phyloP scores from a whole-genome alignment of 1,139 yeast genomes.

The Pichia inconspicua region DNA sequence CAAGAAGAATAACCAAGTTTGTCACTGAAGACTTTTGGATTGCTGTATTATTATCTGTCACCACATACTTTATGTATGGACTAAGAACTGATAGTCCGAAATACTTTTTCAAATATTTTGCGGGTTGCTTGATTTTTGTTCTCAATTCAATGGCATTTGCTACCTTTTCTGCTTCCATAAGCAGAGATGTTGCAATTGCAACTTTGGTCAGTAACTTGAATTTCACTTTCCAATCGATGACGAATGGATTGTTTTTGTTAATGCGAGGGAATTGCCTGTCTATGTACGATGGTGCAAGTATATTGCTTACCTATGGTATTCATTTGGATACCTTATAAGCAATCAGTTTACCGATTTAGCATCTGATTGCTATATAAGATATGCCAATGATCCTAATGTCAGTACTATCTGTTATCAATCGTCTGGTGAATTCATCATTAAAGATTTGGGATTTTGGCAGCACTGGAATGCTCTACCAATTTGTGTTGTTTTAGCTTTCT shows the following conservation, averaged over 20 bases:
- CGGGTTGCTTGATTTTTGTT: constrained; percentile 49
- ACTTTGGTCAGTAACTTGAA: constrained; percentile 55
- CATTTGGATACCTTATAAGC: constrained; percentile 59
- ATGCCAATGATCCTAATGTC: constrained; percentile 27
- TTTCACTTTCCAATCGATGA: constrained; percentile 67
- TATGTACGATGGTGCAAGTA: constrained; percentile 82
- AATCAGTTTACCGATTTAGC: constrained; percentile 56
- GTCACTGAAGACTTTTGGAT: constrained; percentile 64
- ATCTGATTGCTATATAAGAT: constrained; percentile 30
- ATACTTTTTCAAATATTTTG: constrained; percentile 57
- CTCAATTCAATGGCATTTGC: constrained; percentile 51
- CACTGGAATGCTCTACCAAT: constrained; percentile 67
- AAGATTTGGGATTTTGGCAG: constrained; percentile 51
- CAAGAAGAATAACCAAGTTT: constrained; percentile 61
- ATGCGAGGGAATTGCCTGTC: constrained; percentile 69
- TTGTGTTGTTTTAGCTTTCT: constrained; percentile 53
- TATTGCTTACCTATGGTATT: constrained; percentile 69
- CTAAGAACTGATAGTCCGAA: constrained; percentile 38
- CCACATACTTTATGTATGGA: constrained; percentile 77
- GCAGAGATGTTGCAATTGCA: constrained; percentile 60
- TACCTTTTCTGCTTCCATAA: constrained; percentile 47
- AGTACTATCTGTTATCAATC: constrained; percentile 26
- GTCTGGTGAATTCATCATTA: constrained; percentile 46
- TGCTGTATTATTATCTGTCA: constrained; percentile 48
- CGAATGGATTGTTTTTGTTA: constrained; percentile 76